These are phyloP conservation scores for Artemisia argyi DNA, from an alignment of 129 eudicot species.

Conservation along the genomic window DNA sequence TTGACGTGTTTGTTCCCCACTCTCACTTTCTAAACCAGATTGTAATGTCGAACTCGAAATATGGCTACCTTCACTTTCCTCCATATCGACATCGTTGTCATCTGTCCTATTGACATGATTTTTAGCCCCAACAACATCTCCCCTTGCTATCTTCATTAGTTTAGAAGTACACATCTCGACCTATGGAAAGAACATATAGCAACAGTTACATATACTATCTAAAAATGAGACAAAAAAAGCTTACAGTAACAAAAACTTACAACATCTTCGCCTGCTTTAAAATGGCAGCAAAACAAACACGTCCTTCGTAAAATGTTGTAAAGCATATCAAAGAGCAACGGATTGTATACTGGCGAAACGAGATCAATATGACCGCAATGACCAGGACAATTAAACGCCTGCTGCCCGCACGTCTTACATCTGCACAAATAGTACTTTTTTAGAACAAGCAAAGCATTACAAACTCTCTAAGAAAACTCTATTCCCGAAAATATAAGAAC, in stretches of 20 bases:
- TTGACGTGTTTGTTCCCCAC: slow-evolving; percentile 25
- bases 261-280: slow-evolving; percentile 44
- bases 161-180: slow-evolving; percentile 54
- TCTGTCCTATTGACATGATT: slow-evolving; percentile 27
- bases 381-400: slow-evolving; percentile 59
- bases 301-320: slow-evolving; percentile 48
- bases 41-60: slow-evolving; percentile 36
- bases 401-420: slow-evolving; percentile 81
- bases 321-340: slow-evolving; percentile 68
- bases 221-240: not conserved
- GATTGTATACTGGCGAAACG: slow-evolving; percentile 65
- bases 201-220: not conserved
- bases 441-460: not conserved
- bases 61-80: slow-evolving; percentile 61
- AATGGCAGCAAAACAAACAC: slow-evolving; percentile 71
- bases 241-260: slow-evolving; percentile 33
- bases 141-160: slow-evolving; percentile 56
- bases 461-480: not conserved
- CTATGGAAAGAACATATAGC: slow-evolving; percentile 30
- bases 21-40: slow-evolving; percentile 25
- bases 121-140: slow-evolving; percentile 78
- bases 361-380: slow-evolving; percentile 96
- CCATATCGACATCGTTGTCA: slow-evolving; percentile 33
- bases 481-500: not conserved
- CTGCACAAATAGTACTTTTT: slow-evolving; percentile 35